Evolutionary conservation across 208 protist species (phyloP), one percentile per base, ranked within the genome.

Genomic region (Wallacemonas collosoma): DNA sequence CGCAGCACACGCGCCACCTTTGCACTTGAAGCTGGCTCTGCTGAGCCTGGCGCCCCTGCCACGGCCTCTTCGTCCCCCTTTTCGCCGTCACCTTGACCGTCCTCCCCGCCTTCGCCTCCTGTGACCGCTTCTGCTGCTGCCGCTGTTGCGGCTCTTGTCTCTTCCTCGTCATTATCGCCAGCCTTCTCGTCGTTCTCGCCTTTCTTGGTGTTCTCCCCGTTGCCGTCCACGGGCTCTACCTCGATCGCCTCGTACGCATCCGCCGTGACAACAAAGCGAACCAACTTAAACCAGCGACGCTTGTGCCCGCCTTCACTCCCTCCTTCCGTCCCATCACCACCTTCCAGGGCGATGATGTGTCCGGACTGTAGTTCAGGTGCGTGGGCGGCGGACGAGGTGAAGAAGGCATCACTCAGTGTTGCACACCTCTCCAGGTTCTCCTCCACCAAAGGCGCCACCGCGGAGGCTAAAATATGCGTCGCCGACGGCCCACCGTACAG

Each of bases 221-320:
- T 50, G 8, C 8, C 8, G 8, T 50, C 41, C 15, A 56, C 39
- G 26, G 76, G 68, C 6, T 71, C 41, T 44, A 81, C 74, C 39
- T 86, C 82, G 15, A 76, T 66, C 9, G 82, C 86, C 71, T 90
- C 87, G 67, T 91, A 95, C 38, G 90, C 88, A 66, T 93, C 88
- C 11, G 90, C 79, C n/a, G 83, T 85, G 15, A 81, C 78, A 67
- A 86, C 75, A 57, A 93, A 91, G 75, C 69, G 75, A 7, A 73
- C 54, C 9, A 95, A 57, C 15, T 60, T 77, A 41, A 85, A 93
- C 58, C 72, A 81, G 61, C 26, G 67, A 17, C 44, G 39, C 11
- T 6, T 39, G n/a, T 56, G 15, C 17, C 9, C 56, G 53, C 61
- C 26, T 17, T 15, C 53, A 57, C 53, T 57, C 11, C 9, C 14